Percentiles rank a stretch among this genome's conserved stretches.
Evolutionary conservation across 108 stramenopile genomes (phyloP).

Genomic region (Chaetoceros tenuissimus): DNA sequence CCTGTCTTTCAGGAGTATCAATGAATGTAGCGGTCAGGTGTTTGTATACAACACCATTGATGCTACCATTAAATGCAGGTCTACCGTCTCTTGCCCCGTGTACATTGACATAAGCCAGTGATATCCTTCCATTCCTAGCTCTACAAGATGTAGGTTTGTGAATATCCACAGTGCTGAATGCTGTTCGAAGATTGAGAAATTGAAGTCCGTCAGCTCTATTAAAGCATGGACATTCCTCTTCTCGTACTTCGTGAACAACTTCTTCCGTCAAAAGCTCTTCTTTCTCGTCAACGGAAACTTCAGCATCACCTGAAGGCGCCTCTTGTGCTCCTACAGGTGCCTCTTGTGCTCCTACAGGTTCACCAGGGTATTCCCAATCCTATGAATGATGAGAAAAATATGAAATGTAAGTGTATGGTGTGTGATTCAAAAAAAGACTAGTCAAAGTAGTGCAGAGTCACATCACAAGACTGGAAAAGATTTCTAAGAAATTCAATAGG

Average conservation of each 20-base stretch:
- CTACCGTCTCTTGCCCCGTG: neutral
- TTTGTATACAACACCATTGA: neutral
- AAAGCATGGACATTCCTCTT: neutral
- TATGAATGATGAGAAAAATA: neutral
- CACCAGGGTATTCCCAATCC: neutral
- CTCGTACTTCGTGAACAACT: too few relatives aligned
- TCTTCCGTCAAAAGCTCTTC: too few relatives aligned
- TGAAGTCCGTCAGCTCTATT: neutral
- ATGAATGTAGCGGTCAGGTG: neutral
- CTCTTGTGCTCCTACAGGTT: neutral
- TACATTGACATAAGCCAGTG: neutral
- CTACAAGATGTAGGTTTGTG: neutral
- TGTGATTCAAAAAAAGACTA: too few relatives aligned
- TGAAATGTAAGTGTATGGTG: neutral
- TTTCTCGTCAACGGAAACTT: neutral
- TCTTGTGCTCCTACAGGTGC: neutral
- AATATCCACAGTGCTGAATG: neutral
- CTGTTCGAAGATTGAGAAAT: neutral
- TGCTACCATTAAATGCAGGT: neutral
- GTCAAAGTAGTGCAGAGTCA: too few relatives aligned
- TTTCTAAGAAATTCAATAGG: too few relatives aligned
- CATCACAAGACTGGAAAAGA: too few relatives aligned
- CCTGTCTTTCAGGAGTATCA: neutral
- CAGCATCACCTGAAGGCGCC: neutral
- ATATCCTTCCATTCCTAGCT: neutral